Evolutionary conservation across 768 basidiomycete species (phyloP), one percentile per base, ranked within the genome.

Genomic region (Leccinum subtestaceum): DNA sequence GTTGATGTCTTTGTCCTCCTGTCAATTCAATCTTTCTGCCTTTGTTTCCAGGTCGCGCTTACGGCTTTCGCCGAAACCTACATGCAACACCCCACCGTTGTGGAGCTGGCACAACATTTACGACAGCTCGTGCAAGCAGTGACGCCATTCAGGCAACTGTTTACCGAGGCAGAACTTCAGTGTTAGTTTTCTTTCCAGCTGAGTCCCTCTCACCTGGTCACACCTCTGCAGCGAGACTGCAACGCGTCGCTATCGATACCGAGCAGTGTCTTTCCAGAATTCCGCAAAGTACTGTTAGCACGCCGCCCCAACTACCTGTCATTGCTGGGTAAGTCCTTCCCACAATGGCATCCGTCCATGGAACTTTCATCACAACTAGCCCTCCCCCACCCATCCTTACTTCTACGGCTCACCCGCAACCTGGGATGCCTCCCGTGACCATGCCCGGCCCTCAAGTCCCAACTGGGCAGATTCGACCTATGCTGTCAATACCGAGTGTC

Each of bases 131-230:
- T 73, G n/a, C 56, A 38, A 32, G 31, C 56, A n/a, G 60, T 73
- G 1, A 32, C 40, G 10, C 72, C 70, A 13, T 71, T 65, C 55
- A 46, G 34, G 6, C 61, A 53, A 7, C 5, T 59, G 49, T 73
- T 73, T 55, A 2, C 40, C 2, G 72, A 73, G 48, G 21, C 2
- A 10, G 64, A 66, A 31, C 63, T 73, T 12, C 64, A 65, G 34
- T 56, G 72, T 74, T 32, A 34, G 60, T 55, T 2, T 31, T 45
- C 43, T 45, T 53, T 55, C 17, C 8, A 12, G 12, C 5, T 4
- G 1, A 25, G 11, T 34, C 17, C 10, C 11, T 43, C 3, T 21
- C 40, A 9, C 31, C 48, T 54, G 27, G 55, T 52, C 40, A 50
- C n/a, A 9, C 6, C 17, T 53, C 25, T n/a, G 9, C 25, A 72